A percentile compares a stretch with the other conserved stretches of the same genome.
Evolutionary conservation across 179 eudicot species (phyloP).

Genomic region (Drosera spatulata): DNA sequence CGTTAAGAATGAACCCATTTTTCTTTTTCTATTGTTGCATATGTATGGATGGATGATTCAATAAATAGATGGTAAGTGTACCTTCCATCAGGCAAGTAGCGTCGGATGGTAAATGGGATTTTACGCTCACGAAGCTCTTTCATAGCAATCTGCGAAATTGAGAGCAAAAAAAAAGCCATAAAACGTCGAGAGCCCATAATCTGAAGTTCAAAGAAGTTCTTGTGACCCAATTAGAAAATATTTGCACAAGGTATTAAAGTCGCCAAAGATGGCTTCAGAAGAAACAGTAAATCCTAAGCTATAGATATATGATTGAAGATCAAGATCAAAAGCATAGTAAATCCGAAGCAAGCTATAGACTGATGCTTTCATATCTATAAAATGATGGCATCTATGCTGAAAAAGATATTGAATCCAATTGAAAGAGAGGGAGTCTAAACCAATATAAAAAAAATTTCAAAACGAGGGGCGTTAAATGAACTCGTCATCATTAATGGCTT

Average conservation of each 20-base stretch:
- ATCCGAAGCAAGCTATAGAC: background rate
- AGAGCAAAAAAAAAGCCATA: background rate
- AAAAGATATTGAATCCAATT: background rate
- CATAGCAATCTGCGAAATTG: slow-evolving; percentile 70
- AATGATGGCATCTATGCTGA: too few relatives aligned
- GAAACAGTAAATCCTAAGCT: too few relatives aligned
- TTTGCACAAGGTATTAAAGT: too few relatives aligned
- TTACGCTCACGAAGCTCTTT: slow-evolving; percentile 87
- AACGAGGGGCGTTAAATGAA: too few relatives aligned
- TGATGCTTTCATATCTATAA: too few relatives aligned
- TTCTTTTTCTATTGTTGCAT: background rate
- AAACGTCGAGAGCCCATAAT: too few relatives aligned
- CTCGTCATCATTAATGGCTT: too few relatives aligned
- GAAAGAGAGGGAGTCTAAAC: background rate
- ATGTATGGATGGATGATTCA: background rate
- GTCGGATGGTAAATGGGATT: slow-evolving; percentile 93
- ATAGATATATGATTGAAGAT: too few relatives aligned
- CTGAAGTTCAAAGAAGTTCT: too few relatives aligned
- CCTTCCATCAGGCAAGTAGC: slow-evolving; percentile 98
- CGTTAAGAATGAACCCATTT: background rate
- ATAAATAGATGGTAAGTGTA: slow-evolving; percentile 10
- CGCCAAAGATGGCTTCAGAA: too few relatives aligned
- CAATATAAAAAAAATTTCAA: background rate
- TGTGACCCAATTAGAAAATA: too few relatives aligned
- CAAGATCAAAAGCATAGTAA: background rate